phyloP scores from a whole-genome alignment of 345 rosid species.

The Pseudoturritis turrita region DNA sequence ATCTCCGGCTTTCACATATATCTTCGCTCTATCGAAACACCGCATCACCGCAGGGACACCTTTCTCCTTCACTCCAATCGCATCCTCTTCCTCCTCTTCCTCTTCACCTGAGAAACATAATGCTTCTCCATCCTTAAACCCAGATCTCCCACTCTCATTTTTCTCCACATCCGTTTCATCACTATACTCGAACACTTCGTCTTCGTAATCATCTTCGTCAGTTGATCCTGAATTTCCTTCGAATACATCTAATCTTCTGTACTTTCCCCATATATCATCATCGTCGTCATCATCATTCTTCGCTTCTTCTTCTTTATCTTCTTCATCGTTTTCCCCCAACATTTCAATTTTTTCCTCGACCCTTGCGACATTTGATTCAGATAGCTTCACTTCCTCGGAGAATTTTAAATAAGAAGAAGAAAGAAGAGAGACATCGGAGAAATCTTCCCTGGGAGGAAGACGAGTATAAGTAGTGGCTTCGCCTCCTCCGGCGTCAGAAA shows the following conservation, averaged over 20 bases:
- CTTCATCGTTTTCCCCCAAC: slow-evolving; percentile 22
- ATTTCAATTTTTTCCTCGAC: slow-evolving; percentile 12
- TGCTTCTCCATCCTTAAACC: slow-evolving; percentile 20
- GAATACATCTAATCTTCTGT: slow-evolving; percentile 41
- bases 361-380: slow-evolving; percentile 43
- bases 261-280: slow-evolving; percentile 31
- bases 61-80: slow-evolving; percentile 61
- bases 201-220: slow-evolving; percentile 39
- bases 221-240: slow-evolving; percentile 38
- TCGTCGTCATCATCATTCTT: slow-evolving; percentile 16
- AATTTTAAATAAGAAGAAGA: slow-evolving; percentile 17
- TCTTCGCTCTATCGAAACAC: slow-evolving; percentile 84
- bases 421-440: slow-evolving; percentile 24
- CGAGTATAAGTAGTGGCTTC: slow-evolving; percentile 85
- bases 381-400: slow-evolving; percentile 50
- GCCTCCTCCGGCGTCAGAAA: slow-evolving; percentile 46
- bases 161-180: slow-evolving; percentile 32
- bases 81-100: slow-evolving; percentile 31
- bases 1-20: slow-evolving; percentile 75
- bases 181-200: slow-evolving; percentile 24
- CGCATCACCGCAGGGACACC: slow-evolving; percentile 93
- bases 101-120: slow-evolving; percentile 29
- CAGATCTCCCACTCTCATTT: slow-evolving; percentile 7
- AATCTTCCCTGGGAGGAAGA: slow-evolving; percentile 79
- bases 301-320: slow-evolving; percentile 29